Evolutionary conservation across 208 protist genomes (phyloP), one percentile per base, ranked within the genome.

Genomic region (Sergeia podlipaevii): DNA sequence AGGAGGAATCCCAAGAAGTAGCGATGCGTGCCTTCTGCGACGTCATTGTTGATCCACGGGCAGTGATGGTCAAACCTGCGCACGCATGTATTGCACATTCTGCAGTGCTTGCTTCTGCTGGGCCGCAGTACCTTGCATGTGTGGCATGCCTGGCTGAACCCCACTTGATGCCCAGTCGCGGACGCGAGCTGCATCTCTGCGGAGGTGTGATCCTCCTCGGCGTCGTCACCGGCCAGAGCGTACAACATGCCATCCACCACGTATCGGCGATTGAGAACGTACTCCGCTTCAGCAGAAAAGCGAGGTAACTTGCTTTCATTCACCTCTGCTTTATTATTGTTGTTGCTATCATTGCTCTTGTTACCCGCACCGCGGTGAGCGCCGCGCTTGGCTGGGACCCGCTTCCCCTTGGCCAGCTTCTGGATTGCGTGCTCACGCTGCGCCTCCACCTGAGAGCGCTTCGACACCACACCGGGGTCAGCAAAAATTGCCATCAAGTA

Each of bases 31-130:
- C 77, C 74, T 50, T 97, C 93, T 28, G 96, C 97, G 29, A 98
- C 93, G 74, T 97, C 95, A 57, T 96, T 97, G 81, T 98, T 98
- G 21, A 99, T 90, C 97, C 97, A 99, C 21, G 82, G 85, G 70
- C 97, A 99, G 73, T 98, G 94, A 63, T 99, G 97, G 62, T 99
- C 97, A 65, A 88, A 98, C 49, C 89, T 89, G 27, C 94, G 81
- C 17, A 99, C 93, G 76, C 97, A 99, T 29, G 52, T 48, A 29
- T 91, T 60, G 65, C 93, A 98, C 32, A 97, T 29, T 3, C 74
- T 41, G 65, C 96, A 98, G 73, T 99, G 97, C 67, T 98, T 97
- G 28, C 94, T 94, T 28, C 97, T 85, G 24, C 85, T 74, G 7
- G 97, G 97, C 26, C 85, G 92, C 1, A 65, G 53, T 1, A 93